phyloP scores from a whole-genome alignment of 805 yeast genomes.

The Wickerhamiella slavikovae region DNA sequence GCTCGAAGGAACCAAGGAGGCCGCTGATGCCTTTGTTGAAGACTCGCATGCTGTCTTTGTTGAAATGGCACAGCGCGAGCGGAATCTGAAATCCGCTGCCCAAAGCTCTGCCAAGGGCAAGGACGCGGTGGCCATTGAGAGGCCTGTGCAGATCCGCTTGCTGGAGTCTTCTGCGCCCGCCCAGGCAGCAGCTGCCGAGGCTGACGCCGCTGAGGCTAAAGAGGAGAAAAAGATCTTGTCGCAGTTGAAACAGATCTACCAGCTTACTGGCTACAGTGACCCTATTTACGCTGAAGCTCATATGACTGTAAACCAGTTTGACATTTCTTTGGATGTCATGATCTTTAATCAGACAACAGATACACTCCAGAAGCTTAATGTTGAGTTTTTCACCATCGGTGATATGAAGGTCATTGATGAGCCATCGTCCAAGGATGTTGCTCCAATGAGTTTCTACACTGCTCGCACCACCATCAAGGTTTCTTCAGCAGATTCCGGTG shows the following conservation, averaged over 20 bases:
- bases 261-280: conserved; percentile 93
- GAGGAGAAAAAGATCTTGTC: conserved; percentile 26
- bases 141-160: conserved; percentile 11
- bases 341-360: conserved; percentile 82
- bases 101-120: conserved; percentile 26
- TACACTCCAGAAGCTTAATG: conserved; percentile 76
- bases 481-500: conserved; percentile 94
- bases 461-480: conserved; percentile 80
- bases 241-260: conserved; percentile 71
- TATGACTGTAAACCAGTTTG: conserved; percentile 89
- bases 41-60: conserved; percentile 76
- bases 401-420: conserved; percentile 87
- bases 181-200: neutral
- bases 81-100: conserved; percentile 10
- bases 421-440: conserved; percentile 74
- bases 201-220: neutral
- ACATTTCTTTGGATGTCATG: conserved; percentile 81
- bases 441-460: conserved; percentile 94
- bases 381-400: conserved; percentile 90
- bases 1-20: conserved; percentile 25
- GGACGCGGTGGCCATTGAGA: conserved; percentile 22
- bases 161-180: conserved; percentile 5
- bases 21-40: conserved; percentile 55
- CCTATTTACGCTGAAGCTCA: conserved; percentile 97
- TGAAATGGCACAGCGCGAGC: conserved; percentile 37